Base-by-base conservation (phyloP, 208 protist genomes). In the Acanthamoeba lenticulata region DNA sequence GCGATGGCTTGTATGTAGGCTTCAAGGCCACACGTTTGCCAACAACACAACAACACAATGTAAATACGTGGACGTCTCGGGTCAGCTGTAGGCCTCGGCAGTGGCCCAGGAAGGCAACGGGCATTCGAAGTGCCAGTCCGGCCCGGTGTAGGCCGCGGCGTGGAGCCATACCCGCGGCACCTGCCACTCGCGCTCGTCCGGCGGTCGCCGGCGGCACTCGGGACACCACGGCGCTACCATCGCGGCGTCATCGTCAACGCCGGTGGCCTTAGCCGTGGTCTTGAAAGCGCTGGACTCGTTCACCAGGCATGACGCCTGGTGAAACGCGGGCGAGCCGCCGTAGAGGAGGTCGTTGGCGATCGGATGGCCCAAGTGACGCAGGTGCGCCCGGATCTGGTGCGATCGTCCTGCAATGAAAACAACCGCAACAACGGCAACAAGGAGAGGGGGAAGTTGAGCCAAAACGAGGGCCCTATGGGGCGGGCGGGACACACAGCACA, bases 301-400 rank as follows among this genome's bases (percentile, higher is more conserved):
- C 29, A 32, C 69, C 42, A 36, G n/a, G 74, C 44, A 57, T 1
- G 74, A n/a, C 24, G 27, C 5, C 13, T 85, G 27, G 45, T 11
- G 7, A 19, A 85, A 42, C 42, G 45, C 42, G 11, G 44, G 32
- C 38, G 74, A 85, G 19, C 74, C 45, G n/a, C 92, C 94, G 55
- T 97, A 97, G 2, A 97, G 27, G 13, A 95, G 95, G 83, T 97
- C 97, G 57, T 97, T 97, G 24, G 52, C 65, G 81, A 97, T 97
- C 32, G 97, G 97, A 67, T 93, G 79, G 17, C 95, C 95, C 4
- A 97, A 27, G 60, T 94, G 94, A 34, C 96, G 91, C 1, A 97
- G 67, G 55, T 97, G 97, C 7, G 96, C 77, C 44, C 97, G 89
- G 38, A 97, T 97, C 90, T 97, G 97, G 89, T 97, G 97, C 15